These are phyloP conservation scores for Bertia moriformis DNA, from an alignment of 2,329 filamentous ascomycete genomes.

Conservation along the genomic window DNA sequence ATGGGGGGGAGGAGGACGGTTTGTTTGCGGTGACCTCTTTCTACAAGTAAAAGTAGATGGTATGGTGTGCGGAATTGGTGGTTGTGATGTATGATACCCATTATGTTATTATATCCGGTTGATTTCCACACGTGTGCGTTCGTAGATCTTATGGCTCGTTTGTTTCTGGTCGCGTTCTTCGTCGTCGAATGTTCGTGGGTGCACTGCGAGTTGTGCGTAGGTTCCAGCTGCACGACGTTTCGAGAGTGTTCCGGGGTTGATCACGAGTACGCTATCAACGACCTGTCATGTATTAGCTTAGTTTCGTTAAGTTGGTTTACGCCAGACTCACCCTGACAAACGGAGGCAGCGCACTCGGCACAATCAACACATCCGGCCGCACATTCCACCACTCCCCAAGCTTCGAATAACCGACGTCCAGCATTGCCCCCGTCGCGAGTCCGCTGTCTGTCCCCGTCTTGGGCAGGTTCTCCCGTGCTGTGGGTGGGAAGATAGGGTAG, in stretches of 20 bases:
- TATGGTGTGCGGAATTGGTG: no score
- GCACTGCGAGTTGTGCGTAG: constrained; percentile 65
- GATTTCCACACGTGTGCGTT: constrained; percentile 76
- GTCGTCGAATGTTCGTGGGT: constrained; percentile 39
- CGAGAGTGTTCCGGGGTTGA: constrained; percentile 80
- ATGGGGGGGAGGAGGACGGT: constrained; percentile 20
- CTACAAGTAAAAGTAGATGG: no score
- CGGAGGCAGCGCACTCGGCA: constrained; percentile 69
- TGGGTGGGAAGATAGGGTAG: constrained; percentile 75
- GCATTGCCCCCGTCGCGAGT: constrained; percentile 55
- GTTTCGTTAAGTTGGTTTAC: constrained; percentile 5
- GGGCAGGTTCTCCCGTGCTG: constrained; percentile 51
- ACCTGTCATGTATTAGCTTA: no score
- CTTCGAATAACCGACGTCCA: constrained; percentile 76
- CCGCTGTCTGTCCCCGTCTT: constrained; percentile 46
- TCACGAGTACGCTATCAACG: constrained; percentile 72
- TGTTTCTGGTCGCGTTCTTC: constrained; percentile 36
- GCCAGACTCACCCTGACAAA: constrained; percentile 63
- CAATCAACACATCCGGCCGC: constrained; percentile 68
- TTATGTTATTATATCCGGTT: constrained; percentile 48
- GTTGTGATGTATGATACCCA: no score
- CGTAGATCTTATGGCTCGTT: constrained; percentile 63
- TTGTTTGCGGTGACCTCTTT: constrained; percentile 19
- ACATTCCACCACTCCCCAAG: constrained; percentile 82
- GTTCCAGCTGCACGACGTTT: constrained; percentile 76